Evolutionary conservation across 139 green algal species (phyloP).

Genomic region (Mesotaenium endlicherianum): DNA sequence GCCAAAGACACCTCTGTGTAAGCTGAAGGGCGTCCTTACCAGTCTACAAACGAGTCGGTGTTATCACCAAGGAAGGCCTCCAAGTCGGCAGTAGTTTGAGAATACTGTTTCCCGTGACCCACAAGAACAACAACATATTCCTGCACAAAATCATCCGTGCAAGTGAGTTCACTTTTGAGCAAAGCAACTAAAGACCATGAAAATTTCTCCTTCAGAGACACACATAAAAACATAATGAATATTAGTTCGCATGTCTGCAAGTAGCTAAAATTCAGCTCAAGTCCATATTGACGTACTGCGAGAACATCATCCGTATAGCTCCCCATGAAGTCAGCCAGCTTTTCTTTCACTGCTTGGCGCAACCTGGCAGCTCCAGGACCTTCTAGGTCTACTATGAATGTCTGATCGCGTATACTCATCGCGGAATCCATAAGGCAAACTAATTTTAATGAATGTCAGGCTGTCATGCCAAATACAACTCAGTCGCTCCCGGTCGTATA

Average conservation of each 20-base stretch:
- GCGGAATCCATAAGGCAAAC: too few species aligned
- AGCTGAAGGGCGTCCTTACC: constrained; percentile 26
- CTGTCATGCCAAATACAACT: too few species aligned
- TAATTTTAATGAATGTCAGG: too few species aligned
- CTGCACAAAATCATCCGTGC: constrained; percentile 3
- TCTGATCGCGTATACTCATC: neutral
- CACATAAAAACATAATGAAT: neutral
- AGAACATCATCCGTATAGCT: constrained; percentile 34
- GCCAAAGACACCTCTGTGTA: neutral
- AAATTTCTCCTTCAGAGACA: neutral
- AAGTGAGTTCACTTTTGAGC: neutral
- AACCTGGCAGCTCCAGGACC: neutral
- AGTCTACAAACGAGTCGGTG: constrained; percentile 29
- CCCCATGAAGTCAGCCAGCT: constrained; percentile 32
- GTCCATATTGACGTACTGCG: constrained; percentile 9
- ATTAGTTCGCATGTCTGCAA: neutral
- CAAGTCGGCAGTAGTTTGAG: constrained; percentile 15
- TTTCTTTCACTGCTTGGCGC: constrained; percentile 10
- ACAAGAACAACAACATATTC: constrained; percentile 48
- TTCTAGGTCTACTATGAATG: constrained; percentile 18
- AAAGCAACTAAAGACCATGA: neutral
- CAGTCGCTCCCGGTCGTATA: too few species aligned
- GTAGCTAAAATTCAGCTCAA: neutral
- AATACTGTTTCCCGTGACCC: constrained; percentile 29
- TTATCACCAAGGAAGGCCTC: constrained; percentile 40